Conservation (phyloP, 2,329 filamentous ascomycete species). For the Ophiocordyceps camponoti-floridani region DNA sequence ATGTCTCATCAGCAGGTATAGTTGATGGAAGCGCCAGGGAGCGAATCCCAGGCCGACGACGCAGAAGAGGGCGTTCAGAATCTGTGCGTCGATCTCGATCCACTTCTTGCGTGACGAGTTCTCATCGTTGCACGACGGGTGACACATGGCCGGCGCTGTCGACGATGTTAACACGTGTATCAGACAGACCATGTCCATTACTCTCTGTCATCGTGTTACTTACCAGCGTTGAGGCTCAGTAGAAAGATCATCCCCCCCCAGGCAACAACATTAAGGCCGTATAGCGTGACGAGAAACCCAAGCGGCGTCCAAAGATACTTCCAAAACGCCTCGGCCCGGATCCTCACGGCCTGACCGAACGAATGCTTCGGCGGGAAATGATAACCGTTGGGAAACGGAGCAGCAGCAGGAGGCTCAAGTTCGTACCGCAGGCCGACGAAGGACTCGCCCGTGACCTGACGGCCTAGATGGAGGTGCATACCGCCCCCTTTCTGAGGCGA, state of each 20-base stretch:
- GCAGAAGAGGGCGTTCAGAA: slow-evolving; percentile 66
- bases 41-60: slow-evolving; percentile 71
- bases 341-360: slow-evolving; percentile 37
- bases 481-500: not conserved
- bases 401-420: slow-evolving; percentile 12
- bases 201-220: slow-evolving; percentile 1
- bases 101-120: slow-evolving; percentile 63
- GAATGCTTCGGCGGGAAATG: slow-evolving; percentile 45
- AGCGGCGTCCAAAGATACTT: slow-evolving; percentile 57
- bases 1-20: slow-evolving; percentile 55
- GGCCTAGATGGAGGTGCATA: not conserved
- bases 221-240: slow-evolving; percentile 51
- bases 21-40: slow-evolving; percentile 69
- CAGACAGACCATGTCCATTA: too few species aligned
- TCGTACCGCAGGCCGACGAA: not conserved
- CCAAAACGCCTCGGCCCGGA: slow-evolving; percentile 45
- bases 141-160: slow-evolving; percentile 50
- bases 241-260: slow-evolving; percentile 90
- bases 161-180: not conserved
- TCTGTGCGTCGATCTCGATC: slow-evolving; percentile 74
- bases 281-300: slow-evolving; percentile 62
- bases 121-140: slow-evolving; percentile 50
- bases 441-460: not conserved
- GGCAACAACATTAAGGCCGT: slow-evolving; percentile 66
- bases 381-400: slow-evolving; percentile 42